phyloP scores from a whole-genome alignment of 2,329 filamentous ascomycete genomes.

The Fusarium hainanense region DNA sequence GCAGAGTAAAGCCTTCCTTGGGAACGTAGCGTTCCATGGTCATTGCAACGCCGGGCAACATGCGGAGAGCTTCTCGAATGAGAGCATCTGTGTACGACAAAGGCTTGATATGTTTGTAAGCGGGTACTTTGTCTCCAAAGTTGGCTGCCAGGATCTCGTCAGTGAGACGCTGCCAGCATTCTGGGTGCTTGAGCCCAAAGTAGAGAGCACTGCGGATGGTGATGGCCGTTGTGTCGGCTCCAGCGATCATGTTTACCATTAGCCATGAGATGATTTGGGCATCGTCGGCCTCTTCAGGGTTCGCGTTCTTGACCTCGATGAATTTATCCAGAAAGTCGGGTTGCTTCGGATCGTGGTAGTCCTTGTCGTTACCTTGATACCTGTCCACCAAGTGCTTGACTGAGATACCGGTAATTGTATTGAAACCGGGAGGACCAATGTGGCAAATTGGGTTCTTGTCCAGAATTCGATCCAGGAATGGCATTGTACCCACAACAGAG shows the following conservation, averaged over 20 bases:
- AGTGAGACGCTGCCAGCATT: constrained; percentile 31
- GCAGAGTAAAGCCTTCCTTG: constrained; percentile 48
- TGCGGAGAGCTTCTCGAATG: constrained; percentile 59
- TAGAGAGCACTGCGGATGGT: constrained; percentile 42
- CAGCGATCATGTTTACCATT: constrained; percentile 48
- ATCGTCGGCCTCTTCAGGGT: constrained; percentile 51
- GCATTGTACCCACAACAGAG: not conserved
- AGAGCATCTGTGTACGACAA: constrained; percentile 51
- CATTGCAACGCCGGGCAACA: constrained; percentile 58
- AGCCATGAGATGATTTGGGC: constrained; percentile 52
- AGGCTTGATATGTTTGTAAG: constrained; percentile 32
- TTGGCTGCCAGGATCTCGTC: constrained; percentile 27
- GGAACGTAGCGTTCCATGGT: constrained; percentile 60
- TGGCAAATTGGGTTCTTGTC: constrained; percentile 43
- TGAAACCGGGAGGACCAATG: constrained; percentile 50
- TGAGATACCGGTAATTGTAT: constrained; percentile 45
- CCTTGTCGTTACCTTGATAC: constrained; percentile 45
- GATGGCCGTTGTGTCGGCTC: constrained; percentile 42
- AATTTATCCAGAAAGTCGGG: constrained; percentile 56
- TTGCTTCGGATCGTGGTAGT: constrained; percentile 36
- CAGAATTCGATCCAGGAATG: not conserved
- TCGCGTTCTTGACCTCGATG: constrained; percentile 51
- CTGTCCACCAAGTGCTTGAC: constrained; percentile 47
- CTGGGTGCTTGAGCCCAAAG: constrained; percentile 36
- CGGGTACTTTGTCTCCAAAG: constrained; percentile 6